These are phyloP conservation scores for Pseudoperonospora humuli DNA, from an alignment of 352 stramenopile species.

Conservation along the genomic window DNA sequence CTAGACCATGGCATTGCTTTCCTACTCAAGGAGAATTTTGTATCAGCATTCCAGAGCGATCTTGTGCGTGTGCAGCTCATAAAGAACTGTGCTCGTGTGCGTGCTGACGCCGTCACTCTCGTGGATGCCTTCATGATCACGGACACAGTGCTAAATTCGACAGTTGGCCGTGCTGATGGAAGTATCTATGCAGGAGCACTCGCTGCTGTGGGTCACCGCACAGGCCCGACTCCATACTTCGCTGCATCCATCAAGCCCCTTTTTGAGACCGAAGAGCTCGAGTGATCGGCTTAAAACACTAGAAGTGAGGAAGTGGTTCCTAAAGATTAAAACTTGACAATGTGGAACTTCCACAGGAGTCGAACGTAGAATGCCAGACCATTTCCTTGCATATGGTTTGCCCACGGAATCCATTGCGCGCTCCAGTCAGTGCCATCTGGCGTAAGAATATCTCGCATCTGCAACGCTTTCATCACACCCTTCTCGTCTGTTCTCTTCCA, in stretches of 20 bases:
- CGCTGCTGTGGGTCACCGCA: slow-evolving; percentile 30
- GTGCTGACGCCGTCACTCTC: slow-evolving; percentile 54
- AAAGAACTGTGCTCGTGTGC: slow-evolving; percentile 36
- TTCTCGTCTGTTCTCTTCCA: too few relatives aligned
- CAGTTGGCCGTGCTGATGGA: slow-evolving; percentile 49
- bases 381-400: too few relatives aligned
- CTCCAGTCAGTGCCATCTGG: too few relatives aligned
- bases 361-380: too few relatives aligned
- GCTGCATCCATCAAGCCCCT: slow-evolving; percentile 51
- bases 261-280: slow-evolving; percentile 39
- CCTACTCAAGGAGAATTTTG: slow-evolving; percentile 52
- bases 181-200: slow-evolving; percentile 70
- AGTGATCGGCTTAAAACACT: slow-evolving; percentile 3
- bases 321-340: neutral
- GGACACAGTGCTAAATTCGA: slow-evolving; percentile 65
- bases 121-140: slow-evolving; percentile 72
- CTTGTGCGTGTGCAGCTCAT: slow-evolving; percentile 40
- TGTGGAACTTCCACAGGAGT: too few relatives aligned
- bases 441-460: too few relatives aligned
- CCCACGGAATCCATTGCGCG: too few relatives aligned
- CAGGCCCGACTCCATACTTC: slow-evolving; percentile 46
- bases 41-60: slow-evolving; percentile 41
- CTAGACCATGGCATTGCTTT: slow-evolving; percentile 49
- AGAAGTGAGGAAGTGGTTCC: neutral
- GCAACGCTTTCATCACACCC: too few relatives aligned